Conservation (phyloP, 2,329 filamentous ascomycete genomes). For the Cladobotryum protrusum region DNA sequence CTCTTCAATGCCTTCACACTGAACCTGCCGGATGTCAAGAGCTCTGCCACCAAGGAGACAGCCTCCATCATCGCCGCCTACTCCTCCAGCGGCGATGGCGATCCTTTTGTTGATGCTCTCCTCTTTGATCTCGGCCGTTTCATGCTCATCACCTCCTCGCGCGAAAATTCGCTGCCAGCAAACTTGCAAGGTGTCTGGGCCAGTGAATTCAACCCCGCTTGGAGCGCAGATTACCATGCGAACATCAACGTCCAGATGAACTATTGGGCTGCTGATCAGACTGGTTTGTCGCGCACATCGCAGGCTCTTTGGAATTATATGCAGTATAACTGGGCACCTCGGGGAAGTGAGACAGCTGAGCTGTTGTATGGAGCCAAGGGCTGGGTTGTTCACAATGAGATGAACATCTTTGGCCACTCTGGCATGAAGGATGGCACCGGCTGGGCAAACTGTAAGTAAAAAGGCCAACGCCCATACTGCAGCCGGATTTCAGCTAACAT, state of each 20-base stretch:
- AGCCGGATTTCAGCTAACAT: neutral
- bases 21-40: constrained; percentile 36
- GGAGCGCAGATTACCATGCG: constrained; percentile 50
- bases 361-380: constrained; percentile 48
- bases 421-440: constrained; percentile 17
- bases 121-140: constrained; percentile 49
- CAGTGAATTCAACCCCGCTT: constrained; percentile 29
- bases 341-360: constrained; percentile 46
- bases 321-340: constrained; percentile 44
- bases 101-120: constrained; percentile 46
- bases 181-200: constrained; percentile 54
- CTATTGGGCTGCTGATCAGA: constrained; percentile 49
- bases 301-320: constrained; percentile 47
- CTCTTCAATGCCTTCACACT: constrained; percentile 36
- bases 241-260: constrained; percentile 60
- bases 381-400: constrained; percentile 51
- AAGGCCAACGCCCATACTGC: neutral
- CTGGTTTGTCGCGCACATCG: constrained; percentile 40
- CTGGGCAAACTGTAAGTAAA: constrained; percentile 27
- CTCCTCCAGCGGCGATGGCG: constrained; percentile 25
- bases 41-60: constrained; percentile 35
- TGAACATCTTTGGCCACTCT: constrained; percentile 54
- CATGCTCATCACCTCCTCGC: constrained; percentile 48
- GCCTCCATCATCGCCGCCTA: constrained; percentile 8
- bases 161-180: constrained; percentile 44